Conservation (phyloP, 2,329 filamentous ascomycete genomes). For the Pseudogymnoascus sp. region DNA sequence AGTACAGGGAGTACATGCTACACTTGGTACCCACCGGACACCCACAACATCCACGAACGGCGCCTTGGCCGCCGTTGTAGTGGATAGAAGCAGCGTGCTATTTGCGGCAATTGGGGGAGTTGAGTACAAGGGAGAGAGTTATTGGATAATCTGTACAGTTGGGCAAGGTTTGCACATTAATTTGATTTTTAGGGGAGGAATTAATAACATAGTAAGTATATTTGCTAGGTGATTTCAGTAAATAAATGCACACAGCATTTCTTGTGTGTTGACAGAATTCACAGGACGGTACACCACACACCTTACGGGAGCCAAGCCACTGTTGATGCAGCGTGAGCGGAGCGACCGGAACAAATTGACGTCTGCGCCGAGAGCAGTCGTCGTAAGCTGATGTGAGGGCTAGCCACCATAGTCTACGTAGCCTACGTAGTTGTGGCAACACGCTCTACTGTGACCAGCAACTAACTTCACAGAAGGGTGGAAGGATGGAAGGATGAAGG, state of each 20-base stretch:
- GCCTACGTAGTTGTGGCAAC: background rate
- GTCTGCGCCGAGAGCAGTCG: conserved; percentile 1
- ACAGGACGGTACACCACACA: background rate
- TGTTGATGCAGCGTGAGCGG: background rate
- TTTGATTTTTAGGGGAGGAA: background rate
- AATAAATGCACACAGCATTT: background rate
- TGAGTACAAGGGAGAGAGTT: background rate
- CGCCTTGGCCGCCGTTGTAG: background rate
- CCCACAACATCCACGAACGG: background rate
- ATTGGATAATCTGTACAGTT: background rate
- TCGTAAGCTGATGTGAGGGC: conserved; percentile 6
- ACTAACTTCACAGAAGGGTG: background rate
- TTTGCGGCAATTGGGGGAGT: background rate
- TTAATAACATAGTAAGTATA: background rate
- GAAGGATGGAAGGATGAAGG: background rate
- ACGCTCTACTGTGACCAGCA: background rate
- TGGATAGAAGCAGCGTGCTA: background rate
- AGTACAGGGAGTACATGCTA: conserved; percentile 2
- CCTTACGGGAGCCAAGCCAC: background rate
- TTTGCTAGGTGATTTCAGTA: background rate
- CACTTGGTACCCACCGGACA: background rate
- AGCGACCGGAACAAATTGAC: background rate
- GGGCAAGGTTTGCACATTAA: background rate
- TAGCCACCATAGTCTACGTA: background rate
- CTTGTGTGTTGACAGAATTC: background rate